These are phyloP conservation scores for Penicillium steckii DNA, from an alignment of 495 filamentous ascomycete genomes.

Conservation along the genomic window DNA sequence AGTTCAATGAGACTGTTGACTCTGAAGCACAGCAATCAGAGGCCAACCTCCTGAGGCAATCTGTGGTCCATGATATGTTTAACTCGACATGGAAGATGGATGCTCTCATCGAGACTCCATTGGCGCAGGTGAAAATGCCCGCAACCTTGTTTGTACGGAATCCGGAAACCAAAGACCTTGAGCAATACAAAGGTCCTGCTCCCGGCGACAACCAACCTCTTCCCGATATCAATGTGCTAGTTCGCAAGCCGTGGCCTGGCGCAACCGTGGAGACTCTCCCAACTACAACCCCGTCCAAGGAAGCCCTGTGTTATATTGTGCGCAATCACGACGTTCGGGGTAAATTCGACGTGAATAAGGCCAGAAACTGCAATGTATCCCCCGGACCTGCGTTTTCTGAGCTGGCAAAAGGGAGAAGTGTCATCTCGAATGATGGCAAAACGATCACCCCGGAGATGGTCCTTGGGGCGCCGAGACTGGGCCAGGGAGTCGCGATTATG, in stretches of 20 bases:
- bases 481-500: conserved; percentile 72
- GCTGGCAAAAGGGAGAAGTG: conserved; percentile 51
- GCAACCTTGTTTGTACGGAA: conserved; percentile 70
- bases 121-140: conserved; percentile 65
- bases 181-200: conserved; percentile 64
- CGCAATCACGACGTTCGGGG: conserved; percentile 72
- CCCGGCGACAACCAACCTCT: conserved; percentile 49
- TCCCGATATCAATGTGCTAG: conserved; percentile 69
- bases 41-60: conserved; percentile 53
- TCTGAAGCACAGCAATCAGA: conserved; percentile 23
- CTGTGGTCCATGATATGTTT: conserved; percentile 77
- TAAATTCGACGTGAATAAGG: conserved; percentile 69
- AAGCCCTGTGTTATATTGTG: conserved; percentile 83
- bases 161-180: conserved; percentile 58
- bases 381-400: conserved; percentile 52
- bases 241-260: conserved; percentile 82
- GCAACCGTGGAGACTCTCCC: conserved; percentile 64
- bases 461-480: conserved; percentile 50
- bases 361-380: conserved; percentile 56
- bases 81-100: conserved; percentile 73
- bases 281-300: conserved; percentile 55
- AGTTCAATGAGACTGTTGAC: conserved; percentile 42
- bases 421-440: conserved; percentile 54
- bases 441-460: conserved; percentile 67
- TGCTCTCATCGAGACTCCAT: conserved; percentile 58